Base-by-base conservation (phyloP, 2,329 filamentous ascomycete genomes). In the Fusarium veterinarium region DNA sequence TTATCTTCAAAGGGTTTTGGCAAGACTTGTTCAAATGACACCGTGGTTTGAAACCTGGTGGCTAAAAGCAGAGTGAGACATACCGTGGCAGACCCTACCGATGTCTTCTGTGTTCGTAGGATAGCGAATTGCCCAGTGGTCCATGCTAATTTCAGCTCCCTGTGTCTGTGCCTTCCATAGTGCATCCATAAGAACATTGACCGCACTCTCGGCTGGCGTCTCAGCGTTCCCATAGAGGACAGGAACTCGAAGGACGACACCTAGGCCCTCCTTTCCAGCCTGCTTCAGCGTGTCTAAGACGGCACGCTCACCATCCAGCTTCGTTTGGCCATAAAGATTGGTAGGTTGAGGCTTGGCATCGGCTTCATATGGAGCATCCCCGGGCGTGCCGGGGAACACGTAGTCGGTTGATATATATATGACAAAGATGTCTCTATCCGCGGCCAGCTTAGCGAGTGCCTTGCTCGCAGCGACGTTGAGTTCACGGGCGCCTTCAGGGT, bases 91-190 rank as follows among this genome's bases (percentile, higher is more conserved):
- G 49, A 97, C 93, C 42, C 95, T 87, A 23, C 88, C 94, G 23
- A 97, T 91, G 78, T 97, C 95, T 79, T 94, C 92, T 0, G 94
- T 97, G 79, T 96, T 96, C 12, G 95, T 97, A 13, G 95, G 95
- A 83, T 94, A 97, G 33, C 95, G 89, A 56, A 93, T 83, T 3
- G 93, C 91, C 91, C 94, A 97, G 80, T 97, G 91, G 78, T 97
- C 95, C 91, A 97, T 95, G 79, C 89, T 91, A 44, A 95, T 85
- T 63, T 87, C 87, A 4, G 86, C 85, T 9, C 85, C 88, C 41
- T 86, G 83, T 55, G 91, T 88, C 79, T 95, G 92, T 0, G 91
- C 88, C 80, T 93, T 93, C 89, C 90, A 92, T 11, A 97, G 87
- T 2, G 88, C 84, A 59, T 95, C 93, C 82, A 97, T 88, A 52